Conservation (phyloP, 306 rosid species). For the Boehmeria nivea region DNA sequence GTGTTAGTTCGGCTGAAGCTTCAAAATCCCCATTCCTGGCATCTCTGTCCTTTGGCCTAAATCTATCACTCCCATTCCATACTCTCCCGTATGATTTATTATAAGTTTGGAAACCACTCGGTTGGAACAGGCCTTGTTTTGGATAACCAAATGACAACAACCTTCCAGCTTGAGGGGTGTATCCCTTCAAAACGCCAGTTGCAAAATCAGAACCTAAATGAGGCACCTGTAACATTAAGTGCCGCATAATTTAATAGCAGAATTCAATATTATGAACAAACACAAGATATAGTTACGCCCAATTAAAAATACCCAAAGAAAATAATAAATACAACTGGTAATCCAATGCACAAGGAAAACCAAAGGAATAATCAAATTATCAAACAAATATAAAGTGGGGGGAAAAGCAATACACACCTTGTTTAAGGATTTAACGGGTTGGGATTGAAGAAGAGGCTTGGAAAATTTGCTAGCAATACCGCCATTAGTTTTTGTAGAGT, state of each 20-base stretch:
- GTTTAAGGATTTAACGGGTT: slow-evolving; percentile 25
- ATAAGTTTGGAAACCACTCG: slow-evolving; percentile 21
- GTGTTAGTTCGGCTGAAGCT: slow-evolving; percentile 39
- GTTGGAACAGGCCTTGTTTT: slow-evolving; percentile 26
- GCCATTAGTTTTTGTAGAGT: slow-evolving; percentile 26
- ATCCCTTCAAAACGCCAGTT: slow-evolving; percentile 30
- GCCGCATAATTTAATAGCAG: slow-evolving; percentile 9
- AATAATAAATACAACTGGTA: too few species aligned
- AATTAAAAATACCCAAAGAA: too few species aligned
- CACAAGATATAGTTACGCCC: too few species aligned
- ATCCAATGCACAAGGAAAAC: background rate
- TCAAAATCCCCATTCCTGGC: slow-evolving; percentile 40
- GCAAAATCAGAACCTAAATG: slow-evolving; percentile 41
- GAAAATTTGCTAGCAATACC: slow-evolving; percentile 28
- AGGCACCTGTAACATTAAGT: slow-evolving; percentile 47
- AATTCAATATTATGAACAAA: background rate
- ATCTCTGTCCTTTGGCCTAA: slow-evolving; percentile 29
- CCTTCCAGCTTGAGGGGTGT: slow-evolving; percentile 33
- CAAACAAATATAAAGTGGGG: background rate
- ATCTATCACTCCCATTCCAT: slow-evolving; percentile 33
- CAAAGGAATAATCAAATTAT: background rate
- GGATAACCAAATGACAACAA: slow-evolving; percentile 33
- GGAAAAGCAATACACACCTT: slow-evolving; percentile 33
- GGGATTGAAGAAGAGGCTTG: slow-evolving; percentile 24
- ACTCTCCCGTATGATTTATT: slow-evolving; percentile 29